Percentiles rank a stretch among this genome's conserved stretches.
Evolutionary conservation across 352 stramenopile species (phyloP).

Genomic region (Salisapilia sapeloensis): DNA sequence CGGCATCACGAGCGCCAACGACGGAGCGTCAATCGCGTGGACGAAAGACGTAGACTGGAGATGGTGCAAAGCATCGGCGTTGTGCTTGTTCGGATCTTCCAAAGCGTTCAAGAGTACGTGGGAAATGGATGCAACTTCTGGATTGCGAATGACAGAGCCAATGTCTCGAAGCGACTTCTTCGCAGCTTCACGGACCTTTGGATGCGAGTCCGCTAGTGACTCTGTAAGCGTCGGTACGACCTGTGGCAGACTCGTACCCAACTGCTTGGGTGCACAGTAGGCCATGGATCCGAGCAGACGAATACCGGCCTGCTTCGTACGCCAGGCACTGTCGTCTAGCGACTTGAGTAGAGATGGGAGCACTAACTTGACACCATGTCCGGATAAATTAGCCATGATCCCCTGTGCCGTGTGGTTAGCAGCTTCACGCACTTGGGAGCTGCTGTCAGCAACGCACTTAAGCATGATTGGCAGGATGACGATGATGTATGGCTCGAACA

Average conservation of each 20-base stretch:
- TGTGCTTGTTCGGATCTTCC: constrained; percentile 88
- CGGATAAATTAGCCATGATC: constrained; percentile 98
- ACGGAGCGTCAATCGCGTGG: constrained; percentile 98
- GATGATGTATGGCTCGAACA: constrained; percentile 98
- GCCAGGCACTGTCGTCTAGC: constrained; percentile 89
- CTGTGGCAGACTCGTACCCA: constrained; percentile 95
- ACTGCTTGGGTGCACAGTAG: constrained; percentile 97
- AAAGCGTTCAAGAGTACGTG: constrained; percentile 89
- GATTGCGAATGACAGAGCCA: constrained; percentile 96
- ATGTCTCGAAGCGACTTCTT: constrained; percentile 94
- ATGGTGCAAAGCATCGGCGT: constrained; percentile 89
- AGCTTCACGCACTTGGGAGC: constrained; percentile 91
- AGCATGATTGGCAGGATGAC: constrained; percentile 97
- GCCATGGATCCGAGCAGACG: constrained; percentile 94
- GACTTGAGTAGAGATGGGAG: constrained; percentile 93
- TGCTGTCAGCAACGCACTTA: constrained; percentile 94
- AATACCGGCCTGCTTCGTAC: constrained; percentile 98
- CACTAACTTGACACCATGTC: constrained; percentile 98
- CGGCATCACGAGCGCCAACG: constrained; percentile 97
- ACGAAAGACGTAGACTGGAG: constrained; percentile 97
- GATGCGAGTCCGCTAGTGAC: constrained; percentile 96
- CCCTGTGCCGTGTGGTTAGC: constrained; percentile 87
- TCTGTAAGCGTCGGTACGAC: constrained; percentile 97
- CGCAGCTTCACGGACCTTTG: constrained; percentile 94
- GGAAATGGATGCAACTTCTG: constrained; percentile 95